Evolutionary conservation across 176 grass and related monocot species (phyloP), one percentile per base, ranked within the genome.

Genomic region (Phoenix dactylifera): DNA sequence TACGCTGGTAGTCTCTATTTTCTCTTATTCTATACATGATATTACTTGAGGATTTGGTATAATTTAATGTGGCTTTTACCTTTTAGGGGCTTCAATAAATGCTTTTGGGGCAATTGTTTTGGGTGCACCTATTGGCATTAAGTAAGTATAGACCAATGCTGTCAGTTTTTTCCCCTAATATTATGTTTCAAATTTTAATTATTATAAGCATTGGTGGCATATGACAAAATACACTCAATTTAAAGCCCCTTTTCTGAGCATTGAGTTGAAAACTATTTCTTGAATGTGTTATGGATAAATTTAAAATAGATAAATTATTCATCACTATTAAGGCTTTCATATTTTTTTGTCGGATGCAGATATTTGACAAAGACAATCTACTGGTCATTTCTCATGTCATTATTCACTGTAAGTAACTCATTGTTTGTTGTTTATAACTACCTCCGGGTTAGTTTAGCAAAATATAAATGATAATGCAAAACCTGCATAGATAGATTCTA

Each of bases 61-160:
- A 44, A 44, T 44, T 44, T 1, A 3, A 32, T 77, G 57, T 64
- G 22, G 23, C 76, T 69, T 65, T 6, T 68, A 74, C 50, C 14
- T 35, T 50, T 66, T 79, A 98, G 93, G 93, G 30, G 84, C 87
- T 6, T 71, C 88, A 29, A 18, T 98, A 72, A 98, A 98, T 81
- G 84, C 93, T 74, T 92, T 92, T 83, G 87, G 84, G 17, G 82
- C 88, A n/a, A 78, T 98, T 50, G 88, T 92, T 81, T 83, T 98
- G 26, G 87, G 87, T 53, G 81, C 88, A 14, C 93, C 93, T 16
- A 69, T 98, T 64, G 82, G 93, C 54, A 60, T 74, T 56, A 89
- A 92, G 87, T 98, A 80, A 83, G 87, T 73, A 4, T 16, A 54
- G 0, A 62, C n/a, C 4, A 35, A 7, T 64, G 15, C 16, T 30